Evolutionary conservation across 192 early-diverging fungal genomes (phyloP), one percentile per base, ranked within the genome.

Genomic region (Chytriomyces confervae): DNA sequence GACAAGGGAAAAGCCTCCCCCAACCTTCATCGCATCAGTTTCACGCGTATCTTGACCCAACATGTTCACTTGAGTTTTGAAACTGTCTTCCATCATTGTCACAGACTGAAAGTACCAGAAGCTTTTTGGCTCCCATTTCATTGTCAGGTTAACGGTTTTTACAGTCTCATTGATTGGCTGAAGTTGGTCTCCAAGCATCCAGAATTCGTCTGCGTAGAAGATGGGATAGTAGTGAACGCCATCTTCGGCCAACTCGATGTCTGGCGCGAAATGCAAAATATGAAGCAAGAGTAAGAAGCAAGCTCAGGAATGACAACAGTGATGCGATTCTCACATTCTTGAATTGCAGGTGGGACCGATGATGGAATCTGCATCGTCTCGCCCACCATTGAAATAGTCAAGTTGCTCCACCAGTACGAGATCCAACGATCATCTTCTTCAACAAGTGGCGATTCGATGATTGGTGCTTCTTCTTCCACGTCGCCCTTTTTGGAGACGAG

Each of bases 171-270:
- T 95, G 66, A 96, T 90, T 13, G 84, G 86, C 46, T 82, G 79
- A 46, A 93, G 80, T 23, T 94, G 87, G 10, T 93, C 91, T 16
- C 76, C 74, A 27, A 95, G 79, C 66, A 89, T 69, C 95, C 94
- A 97, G 67, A 97, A 97, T 66, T 95, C 93, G 69, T 97, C 94
- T 18, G 86, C 84, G 66, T 85, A 91, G 50, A 95, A 83, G 43
- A 91, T 78, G 6, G 95, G 95, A 36, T 85, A 83, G 78, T 90
- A 94, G 77, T 86, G 83, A 23, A 63, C 9, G 3, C 81, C 80
- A 51, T 83, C 77, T 57, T 67, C 49, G 13, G 77, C 43, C n/a
- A 80, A 10, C n/a, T 83, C 66, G 23, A 85, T 20, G 47, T 83
- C 83, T 77, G 64, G 60, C 20, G 66, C 86, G 73, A 48, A 82